These are phyloP conservation scores for Omphalea diandra DNA, from an alignment of 441 rosid genomes.

Conservation along the genomic window DNA sequence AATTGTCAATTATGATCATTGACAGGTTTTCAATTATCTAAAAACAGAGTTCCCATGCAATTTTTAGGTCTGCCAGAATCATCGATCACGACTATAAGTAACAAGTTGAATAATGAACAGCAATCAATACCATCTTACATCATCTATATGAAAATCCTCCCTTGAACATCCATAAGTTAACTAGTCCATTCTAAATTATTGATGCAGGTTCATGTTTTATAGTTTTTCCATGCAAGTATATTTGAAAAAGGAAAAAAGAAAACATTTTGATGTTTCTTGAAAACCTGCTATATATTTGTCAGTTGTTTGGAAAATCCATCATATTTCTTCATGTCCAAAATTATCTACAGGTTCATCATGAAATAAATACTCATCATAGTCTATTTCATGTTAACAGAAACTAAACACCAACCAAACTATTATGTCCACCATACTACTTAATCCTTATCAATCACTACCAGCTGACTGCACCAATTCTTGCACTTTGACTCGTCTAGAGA, in stretches of 20 bases:
- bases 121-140: not conserved
- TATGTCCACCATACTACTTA: not conserved
- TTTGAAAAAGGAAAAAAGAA: not conserved
- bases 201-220: not conserved
- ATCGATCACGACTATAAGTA: not conserved
- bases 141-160: not conserved
- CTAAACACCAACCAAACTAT: not conserved
- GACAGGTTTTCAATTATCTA: not conserved
- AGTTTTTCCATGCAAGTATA: slow-evolving; percentile 1
- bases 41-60: not conserved
- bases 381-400: not conserved
- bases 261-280: not conserved
- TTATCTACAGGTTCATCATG: not conserved
- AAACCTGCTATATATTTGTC: not conserved
- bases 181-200: not conserved
- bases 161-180: not conserved
- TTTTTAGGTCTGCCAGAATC: not conserved
- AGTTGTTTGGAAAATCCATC: not conserved
- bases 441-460: not conserved
- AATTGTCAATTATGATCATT: not conserved
- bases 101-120: not conserved
- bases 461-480: not conserved
- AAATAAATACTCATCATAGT: not conserved
- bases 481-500: not conserved
- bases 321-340: not conserved